Percentiles rank a stretch among this genome's conserved stretches.
These are phyloP conservation scores for Trichoderma citrinoviride DNA, from an alignment of 2,329 filamentous ascomycete genomes.

Conservation along the genomic window DNA sequence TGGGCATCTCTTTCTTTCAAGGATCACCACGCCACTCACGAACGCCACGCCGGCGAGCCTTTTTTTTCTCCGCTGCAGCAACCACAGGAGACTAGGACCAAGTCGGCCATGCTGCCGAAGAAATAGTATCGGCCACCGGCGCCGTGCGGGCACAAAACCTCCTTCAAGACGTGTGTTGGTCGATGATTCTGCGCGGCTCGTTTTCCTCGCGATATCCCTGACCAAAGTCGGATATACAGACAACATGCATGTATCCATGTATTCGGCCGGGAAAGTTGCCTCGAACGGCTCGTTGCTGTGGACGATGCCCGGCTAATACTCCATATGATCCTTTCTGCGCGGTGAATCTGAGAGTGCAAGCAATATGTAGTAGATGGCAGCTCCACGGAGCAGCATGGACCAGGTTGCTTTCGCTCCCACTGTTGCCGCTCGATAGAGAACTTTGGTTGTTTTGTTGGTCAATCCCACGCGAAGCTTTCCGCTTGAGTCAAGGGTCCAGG, in stretches of 20 bases:
- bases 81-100: neutral
- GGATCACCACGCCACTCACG: constrained; percentile 6
- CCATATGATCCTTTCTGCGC: neutral
- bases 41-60: constrained; percentile 10
- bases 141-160: neutral
- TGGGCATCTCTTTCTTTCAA: neutral
- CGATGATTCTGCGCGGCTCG: neutral
- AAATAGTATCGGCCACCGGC: neutral
- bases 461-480: neutral
- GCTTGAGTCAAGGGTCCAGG: neutral
- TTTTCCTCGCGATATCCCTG: neutral
- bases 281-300: neutral
- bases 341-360: neutral
- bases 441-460: neutral
- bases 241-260: neutral
- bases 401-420: neutral
- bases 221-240: neutral
- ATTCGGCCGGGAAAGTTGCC: neutral
- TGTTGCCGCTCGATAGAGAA: neutral
- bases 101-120: constrained; percentile 16
- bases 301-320: neutral
- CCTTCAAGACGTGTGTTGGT: neutral
- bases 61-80: constrained; percentile 12
- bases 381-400: neutral
- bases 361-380: neutral